Evolutionary conservation across 1,139 yeast genomes (phyloP), one percentile per base, ranked within the genome.

Genomic region (Schizosaccharomyces versatilis): DNA sequence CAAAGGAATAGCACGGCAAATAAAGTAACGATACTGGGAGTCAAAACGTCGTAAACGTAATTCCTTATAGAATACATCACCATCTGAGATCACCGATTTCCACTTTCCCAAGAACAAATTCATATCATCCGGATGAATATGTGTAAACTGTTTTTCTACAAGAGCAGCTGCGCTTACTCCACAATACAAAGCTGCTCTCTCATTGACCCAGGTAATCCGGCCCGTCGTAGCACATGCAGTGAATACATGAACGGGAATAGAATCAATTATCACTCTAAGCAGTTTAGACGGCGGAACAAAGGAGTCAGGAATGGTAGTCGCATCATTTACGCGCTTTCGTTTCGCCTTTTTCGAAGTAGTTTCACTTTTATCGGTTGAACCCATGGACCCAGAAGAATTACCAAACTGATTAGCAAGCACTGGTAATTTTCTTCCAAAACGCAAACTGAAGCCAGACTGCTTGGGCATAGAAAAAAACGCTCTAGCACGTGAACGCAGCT

Each of bases 221-320:
- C 69, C 69, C 6, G 61, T 61, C 7, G 58, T 56, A 3, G 69
- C 68, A 49, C 65, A 67, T 1, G 66, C 66, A 15, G 67, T 65
- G 53, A 61, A 64, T 9, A 67, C 65, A 55, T 67, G 68, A n/a
- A 65, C 66, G 0, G 69, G 69, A 39, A 67, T 65, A 1, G 69
- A 67, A 55, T 67, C 69, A 41, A 67, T 63, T 36, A 67, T 65
- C 8, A 67, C 65, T 9, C 65, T 57, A 55, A 67, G 57, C 10
- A 67, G 59, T 15, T 55, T 47, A 12, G 53, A 40, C 38, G 58
- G 54, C 8, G 59, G 59, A 8, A 42, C 49, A 15, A 40, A 40
- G 5, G 32, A 24, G 32, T 24, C 32, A 24, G 32, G 32, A 24
- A 24, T 5, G 5, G 32, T 24, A 3, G 32, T 5, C 32, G 32